Percentiles rank a stretch among this genome's conserved stretches.
Evolutionary conservation across 768 basidiomycete genomes (phyloP).

Genomic region (Mycena albidolilacea): DNA sequence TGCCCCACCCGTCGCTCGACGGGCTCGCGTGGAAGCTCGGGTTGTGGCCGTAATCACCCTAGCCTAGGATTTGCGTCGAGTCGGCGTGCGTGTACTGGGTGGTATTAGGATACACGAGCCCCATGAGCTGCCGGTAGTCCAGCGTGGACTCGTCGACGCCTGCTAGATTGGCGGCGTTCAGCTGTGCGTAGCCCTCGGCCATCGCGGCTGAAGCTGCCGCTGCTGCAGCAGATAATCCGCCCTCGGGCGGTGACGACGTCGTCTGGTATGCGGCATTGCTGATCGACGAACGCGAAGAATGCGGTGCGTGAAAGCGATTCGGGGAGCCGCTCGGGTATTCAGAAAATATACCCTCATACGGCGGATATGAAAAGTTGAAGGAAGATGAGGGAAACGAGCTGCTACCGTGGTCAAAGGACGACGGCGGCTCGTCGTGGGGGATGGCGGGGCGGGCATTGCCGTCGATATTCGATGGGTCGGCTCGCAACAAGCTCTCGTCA

Average conservation of each 20-base stretch:
- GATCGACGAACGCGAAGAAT: slow-evolving; percentile 44
- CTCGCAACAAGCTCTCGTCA: slow-evolving; percentile 83
- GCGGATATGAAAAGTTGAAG: slow-evolving; percentile 82
- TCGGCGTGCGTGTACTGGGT: slow-evolving; percentile 87
- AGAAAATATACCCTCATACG: slow-evolving; percentile 74
- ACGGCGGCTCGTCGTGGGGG: slow-evolving; percentile 52
- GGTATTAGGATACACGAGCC: slow-evolving; percentile 72
- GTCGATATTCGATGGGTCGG: slow-evolving; percentile 76
- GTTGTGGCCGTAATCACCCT: slow-evolving; percentile 54
- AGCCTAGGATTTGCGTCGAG: slow-evolving; percentile 86
- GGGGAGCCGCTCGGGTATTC: slow-evolving; percentile 43
- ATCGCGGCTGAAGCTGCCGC: slow-evolving; percentile 78
- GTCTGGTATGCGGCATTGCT: slow-evolving; percentile 43
- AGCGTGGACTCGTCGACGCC: slow-evolving; percentile 69
- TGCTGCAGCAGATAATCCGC: slow-evolving; percentile 72
- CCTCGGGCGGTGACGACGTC: slow-evolving; percentile 56
- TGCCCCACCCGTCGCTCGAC: slow-evolving; percentile 87
- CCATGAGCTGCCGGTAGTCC: slow-evolving; percentile 78
- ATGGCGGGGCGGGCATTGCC: slow-evolving; percentile 48
- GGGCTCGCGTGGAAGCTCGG: slow-evolving; percentile 80
- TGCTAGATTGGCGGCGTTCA: slow-evolving; percentile 68
- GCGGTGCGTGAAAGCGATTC: slow-evolving; percentile 36
- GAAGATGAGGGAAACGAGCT: slow-evolving; percentile 76
- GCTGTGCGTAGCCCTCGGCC: slow-evolving; percentile 80
- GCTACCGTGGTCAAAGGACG: slow-evolving; percentile 53